Evolutionary conservation across 805 yeast species (phyloP), one percentile per base, ranked within the genome.

Genomic region (Suhomyces canberraensis): DNA sequence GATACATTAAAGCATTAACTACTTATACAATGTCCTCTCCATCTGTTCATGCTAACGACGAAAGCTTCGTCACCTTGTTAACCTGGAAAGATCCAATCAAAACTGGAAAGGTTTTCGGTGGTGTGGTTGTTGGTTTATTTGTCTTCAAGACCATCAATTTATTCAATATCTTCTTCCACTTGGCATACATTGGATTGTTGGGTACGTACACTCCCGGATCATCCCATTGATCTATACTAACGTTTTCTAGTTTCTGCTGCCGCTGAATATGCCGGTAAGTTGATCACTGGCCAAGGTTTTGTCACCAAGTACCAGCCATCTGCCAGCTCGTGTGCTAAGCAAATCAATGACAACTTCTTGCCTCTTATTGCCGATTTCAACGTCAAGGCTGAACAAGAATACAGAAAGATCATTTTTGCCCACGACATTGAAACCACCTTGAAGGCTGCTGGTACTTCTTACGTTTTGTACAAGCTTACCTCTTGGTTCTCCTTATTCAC

Each of bases 31-130:
- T 9, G 8, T 20, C 22, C 22, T 7, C 22, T n/a, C n/a, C n/a
- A n/a, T n/a, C n/a, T n/a, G n/a, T n/a, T n/a, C n/a, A n/a, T n/a
- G 7, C 8, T 20, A 20, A 16, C 22, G 16, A 30, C 14, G 29
- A 11, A 18, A 9, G 49, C 16, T 19, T 39, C 27, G 47, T 58
- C 47, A 47, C 51, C 27, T 66, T 85, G 47, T 68, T 86, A 43
- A 78, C 87, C 45, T 85, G 95, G 95, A 66, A 74, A 46, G 70
- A 82, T 56, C 93, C 97, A 29, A 68, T 74, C 46, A 73, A 73
- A 56, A 81, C 96, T 35, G 96, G 84, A 44, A 79, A 81, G 54
- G 78, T 83, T 30, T 77, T 88, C 50, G 93, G 84, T 29, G 70
- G 78, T 24, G 69, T 82, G 42, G 55, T 86, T 31, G 58, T 70